phyloP scores from a whole-genome alignment of 2,329 filamentous ascomycete genomes.

The Torrubiella hemipterigena region DNA sequence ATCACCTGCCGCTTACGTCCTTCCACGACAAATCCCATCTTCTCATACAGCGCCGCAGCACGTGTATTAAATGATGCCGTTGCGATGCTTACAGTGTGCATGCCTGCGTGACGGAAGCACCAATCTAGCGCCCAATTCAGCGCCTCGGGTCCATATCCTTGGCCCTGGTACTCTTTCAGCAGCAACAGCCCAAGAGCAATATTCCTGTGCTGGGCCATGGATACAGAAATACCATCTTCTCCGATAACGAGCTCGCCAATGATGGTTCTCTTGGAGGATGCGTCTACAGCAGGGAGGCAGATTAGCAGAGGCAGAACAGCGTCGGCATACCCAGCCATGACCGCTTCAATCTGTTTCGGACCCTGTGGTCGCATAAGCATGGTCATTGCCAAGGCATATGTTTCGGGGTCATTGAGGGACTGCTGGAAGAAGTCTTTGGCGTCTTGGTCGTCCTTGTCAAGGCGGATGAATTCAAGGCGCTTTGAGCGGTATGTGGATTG shows the following conservation, averaged over 20 bases:
- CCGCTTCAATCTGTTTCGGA: background rate
- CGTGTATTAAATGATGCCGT: conserved; percentile 29
- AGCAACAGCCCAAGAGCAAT: conserved; percentile 23
- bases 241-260: conserved; percentile 1
- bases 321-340: background rate
- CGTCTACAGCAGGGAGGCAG: background rate
- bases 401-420: conserved; percentile 1
- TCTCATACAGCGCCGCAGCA: conserved; percentile 28
- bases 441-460: background rate
- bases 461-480: background rate
- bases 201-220: conserved; percentile 1
- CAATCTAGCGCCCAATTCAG: conserved; percentile 34
- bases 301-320: background rate
- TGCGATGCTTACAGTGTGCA: conserved; percentile 29
- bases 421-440: background rate
- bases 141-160: conserved; percentile 33
- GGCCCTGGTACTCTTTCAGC: conserved; percentile 17
- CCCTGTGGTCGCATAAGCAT: conserved; percentile 1
- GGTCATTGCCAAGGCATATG: background rate
- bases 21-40: conserved; percentile 31
- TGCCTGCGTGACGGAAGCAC: conserved; percentile 28
- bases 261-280: background rate
- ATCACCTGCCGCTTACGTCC: conserved; percentile 26
- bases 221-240: background rate
- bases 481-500: no score